phyloP scores from a whole-genome alignment of 306 rosid species.

The Lathyrus oleraceus region DNA sequence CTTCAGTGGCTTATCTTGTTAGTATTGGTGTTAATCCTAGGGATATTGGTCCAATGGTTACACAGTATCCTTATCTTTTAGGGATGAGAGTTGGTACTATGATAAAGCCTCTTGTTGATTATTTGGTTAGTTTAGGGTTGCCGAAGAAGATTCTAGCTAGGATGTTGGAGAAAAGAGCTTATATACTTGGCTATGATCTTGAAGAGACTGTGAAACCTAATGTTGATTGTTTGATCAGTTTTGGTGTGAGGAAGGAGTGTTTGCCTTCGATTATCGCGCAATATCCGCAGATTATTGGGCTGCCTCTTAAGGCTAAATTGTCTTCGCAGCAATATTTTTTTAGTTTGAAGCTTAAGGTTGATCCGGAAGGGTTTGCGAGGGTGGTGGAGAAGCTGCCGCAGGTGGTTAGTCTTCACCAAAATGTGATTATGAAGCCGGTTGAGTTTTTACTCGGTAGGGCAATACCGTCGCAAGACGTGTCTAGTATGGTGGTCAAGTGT shows the following conservation, averaged over 20 bases:
- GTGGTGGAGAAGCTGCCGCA: conserved; percentile 95
- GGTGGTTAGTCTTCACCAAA: conserved; percentile 81
- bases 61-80: conserved; percentile 79
- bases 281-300: conserved; percentile 77
- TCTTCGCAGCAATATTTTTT: conserved; percentile 83
- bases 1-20: conserved; percentile 91
- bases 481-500: conserved; percentile 70
- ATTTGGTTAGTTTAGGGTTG: conserved; percentile 65
- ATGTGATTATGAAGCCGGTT: conserved; percentile 74
- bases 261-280: conserved; percentile 77
- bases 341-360: conserved; percentile 85
- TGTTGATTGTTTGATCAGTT: conserved; percentile 81
- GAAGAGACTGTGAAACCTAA: conserved; percentile 79
- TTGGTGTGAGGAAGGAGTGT: conserved; percentile 67
- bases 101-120: conserved; percentile 78
- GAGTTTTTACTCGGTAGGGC: conserved; percentile 77
- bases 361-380: conserved; percentile 75
- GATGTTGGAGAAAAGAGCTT: conserved; percentile 88
- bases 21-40: conserved; percentile 88
- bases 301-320: conserved; percentile 83
- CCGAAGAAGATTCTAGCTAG: conserved; percentile 79
- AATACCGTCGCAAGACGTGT: conserved; percentile 57
- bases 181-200: conserved; percentile 78
- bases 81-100: conserved; percentile 96
- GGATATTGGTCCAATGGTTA: conserved; percentile 93